These are phyloP conservation scores for Dactylellina haptotyla DNA, from an alignment of 2,329 filamentous ascomycete genomes.

Conservation along the genomic window DNA sequence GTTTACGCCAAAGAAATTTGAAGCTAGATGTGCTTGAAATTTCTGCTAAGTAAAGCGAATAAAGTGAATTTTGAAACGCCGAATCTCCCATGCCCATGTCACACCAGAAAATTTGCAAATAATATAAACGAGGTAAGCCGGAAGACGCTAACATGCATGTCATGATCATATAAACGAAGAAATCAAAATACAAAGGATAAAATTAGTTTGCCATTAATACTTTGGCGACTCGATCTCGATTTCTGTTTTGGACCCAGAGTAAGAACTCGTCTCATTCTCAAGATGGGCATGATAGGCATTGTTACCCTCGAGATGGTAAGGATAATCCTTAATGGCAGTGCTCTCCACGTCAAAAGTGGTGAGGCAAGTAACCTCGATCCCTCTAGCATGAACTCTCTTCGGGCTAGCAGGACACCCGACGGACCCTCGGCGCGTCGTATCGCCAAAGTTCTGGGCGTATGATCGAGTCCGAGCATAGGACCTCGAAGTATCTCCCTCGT, in stretches of 20 bases:
- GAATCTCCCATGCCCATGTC: slow-evolving; percentile 17
- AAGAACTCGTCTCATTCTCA: slow-evolving; percentile 47
- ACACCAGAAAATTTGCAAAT: slow-evolving; percentile 8
- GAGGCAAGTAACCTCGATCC: slow-evolving; percentile 42
- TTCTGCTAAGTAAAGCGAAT: not conserved
- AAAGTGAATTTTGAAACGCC: slow-evolving; percentile 17
- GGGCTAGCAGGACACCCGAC: slow-evolving; percentile 37
- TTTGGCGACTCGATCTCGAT: slow-evolving; percentile 36
- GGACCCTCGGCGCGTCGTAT: slow-evolving; percentile 28
- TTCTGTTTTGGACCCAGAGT: slow-evolving; percentile 46
- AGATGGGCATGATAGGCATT: not conserved
- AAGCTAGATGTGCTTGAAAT: not conserved
- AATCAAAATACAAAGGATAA: slow-evolving; percentile 12
- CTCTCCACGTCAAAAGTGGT: slow-evolving; percentile 49
- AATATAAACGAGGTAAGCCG: slow-evolving; percentile 2
- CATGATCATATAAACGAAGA: slow-evolving; percentile 22
- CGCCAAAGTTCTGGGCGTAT: slow-evolving; percentile 24
- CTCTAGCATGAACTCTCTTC: slow-evolving; percentile 23
- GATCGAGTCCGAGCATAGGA: slow-evolving; percentile 33
- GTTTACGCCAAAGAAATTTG: too few relatives aligned
- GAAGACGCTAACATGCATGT: slow-evolving; percentile 45
- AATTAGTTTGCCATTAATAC: slow-evolving; percentile 1
- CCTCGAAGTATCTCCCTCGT: slow-evolving; percentile 24
- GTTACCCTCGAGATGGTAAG: slow-evolving; percentile 14
- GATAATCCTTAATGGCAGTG: slow-evolving; percentile 44